Conservation (phyloP, 768 basidiomycete species). For the Hydnomerulius pinastri region DNA sequence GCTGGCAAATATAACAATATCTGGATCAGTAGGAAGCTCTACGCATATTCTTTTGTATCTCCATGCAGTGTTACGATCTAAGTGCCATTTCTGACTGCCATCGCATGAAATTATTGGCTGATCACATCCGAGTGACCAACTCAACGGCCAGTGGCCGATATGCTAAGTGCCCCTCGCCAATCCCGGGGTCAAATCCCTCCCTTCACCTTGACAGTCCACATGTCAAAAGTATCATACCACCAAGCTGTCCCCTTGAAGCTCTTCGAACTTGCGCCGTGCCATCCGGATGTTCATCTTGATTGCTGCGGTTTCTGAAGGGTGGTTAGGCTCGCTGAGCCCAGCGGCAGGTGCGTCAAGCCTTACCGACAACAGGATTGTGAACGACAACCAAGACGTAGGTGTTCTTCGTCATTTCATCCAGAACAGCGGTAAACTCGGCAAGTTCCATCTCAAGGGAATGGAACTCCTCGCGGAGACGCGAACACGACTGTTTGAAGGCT, state of each 20-base stretch:
- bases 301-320: constrained; percentile 75
- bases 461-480: constrained; percentile 83
- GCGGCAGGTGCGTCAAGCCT: constrained; percentile 18
- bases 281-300: constrained; percentile 86
- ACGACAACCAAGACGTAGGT: constrained; percentile 91
- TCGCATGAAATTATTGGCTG: too few species aligned
- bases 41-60: too few species aligned
- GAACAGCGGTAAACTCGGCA: constrained; percentile 81
- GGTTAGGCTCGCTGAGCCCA: constrained; percentile 1
- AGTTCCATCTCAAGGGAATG: constrained; percentile 86
- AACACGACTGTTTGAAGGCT: constrained; percentile 90
- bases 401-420: constrained; percentile 91
- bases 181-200: too few species aligned
- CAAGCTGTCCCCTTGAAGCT: constrained; percentile 77
- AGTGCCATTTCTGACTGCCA: too few species aligned
- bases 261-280: constrained; percentile 85
- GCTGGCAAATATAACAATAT: neutral
- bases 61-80: too few species aligned
- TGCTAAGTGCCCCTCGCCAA: too few species aligned
- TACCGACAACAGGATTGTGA: constrained; percentile 87
- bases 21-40: too few species aligned
- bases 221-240: constrained; percentile 16
- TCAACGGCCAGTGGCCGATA: too few species aligned
- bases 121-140: too few species aligned
- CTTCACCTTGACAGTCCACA: too few species aligned